These are phyloP conservation scores for Tetrahymena elliotti DNA, from an alignment of 73 alveolate species.

Conservation along the genomic window DNA sequence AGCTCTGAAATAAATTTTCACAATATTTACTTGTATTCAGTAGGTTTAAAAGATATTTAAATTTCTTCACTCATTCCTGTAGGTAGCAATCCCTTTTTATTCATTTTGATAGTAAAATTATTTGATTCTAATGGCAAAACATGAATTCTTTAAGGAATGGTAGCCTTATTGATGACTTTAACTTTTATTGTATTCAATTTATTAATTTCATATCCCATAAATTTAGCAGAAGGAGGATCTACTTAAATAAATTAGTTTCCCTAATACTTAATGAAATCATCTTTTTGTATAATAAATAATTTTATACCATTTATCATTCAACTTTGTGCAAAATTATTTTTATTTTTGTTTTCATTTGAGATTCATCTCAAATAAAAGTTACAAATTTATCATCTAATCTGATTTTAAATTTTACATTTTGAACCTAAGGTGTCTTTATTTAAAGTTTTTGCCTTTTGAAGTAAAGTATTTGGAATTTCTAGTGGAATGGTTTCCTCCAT, in stretches of 20 bases:
- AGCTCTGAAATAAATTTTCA: background rate
- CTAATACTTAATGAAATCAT: background rate
- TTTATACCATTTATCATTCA: background rate
- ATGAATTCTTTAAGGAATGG: slow-evolving; percentile 80
- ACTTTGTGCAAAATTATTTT: background rate
- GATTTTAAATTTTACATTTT: background rate
- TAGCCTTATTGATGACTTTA: slow-evolving; percentile 78
- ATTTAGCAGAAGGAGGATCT: slow-evolving; percentile 82
- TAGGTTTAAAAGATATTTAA: slow-evolving; percentile 82
- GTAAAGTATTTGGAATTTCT: background rate
- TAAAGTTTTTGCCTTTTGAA: background rate
- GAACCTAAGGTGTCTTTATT: background rate
- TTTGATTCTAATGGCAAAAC: slow-evolving; percentile 87
- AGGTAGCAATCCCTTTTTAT: slow-evolving; percentile 91
- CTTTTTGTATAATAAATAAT: background rate
- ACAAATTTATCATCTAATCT: background rate
- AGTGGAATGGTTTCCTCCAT: background rate
- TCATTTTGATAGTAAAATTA: slow-evolving; percentile 76
- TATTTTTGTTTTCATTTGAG: background rate
- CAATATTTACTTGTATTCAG: slow-evolving; percentile 63
- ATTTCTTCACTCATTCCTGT: slow-evolving; percentile 86
- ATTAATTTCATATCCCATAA: slow-evolving; percentile 86
- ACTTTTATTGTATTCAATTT: slow-evolving; percentile 74
- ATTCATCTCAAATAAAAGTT: background rate
- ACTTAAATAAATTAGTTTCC: slow-evolving; percentile 11